Evolutionary conservation across 2,329 filamentous ascomycete species (phyloP).

Genomic region (Calonectria fujianensis): DNA sequence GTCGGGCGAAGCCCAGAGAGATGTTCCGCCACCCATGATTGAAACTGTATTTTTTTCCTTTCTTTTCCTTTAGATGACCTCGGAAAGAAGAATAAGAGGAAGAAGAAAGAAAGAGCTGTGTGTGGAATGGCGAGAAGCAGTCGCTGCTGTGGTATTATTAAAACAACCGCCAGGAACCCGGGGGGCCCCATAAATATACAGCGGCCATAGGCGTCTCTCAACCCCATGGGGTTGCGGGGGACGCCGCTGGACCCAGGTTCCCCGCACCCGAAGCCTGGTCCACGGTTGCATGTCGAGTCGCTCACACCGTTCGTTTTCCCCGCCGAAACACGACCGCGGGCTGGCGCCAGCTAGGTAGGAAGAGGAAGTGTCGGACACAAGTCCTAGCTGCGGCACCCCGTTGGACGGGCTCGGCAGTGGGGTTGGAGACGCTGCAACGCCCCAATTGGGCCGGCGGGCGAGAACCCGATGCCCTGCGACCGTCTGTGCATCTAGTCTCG

Average conservation of each 20-base stretch:
- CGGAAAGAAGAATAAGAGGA: neutral
- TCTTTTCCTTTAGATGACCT: neutral
- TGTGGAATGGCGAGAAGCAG: neutral
- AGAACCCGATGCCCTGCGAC: conserved; percentile 7
- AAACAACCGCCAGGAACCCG: neutral
- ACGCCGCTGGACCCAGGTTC: conserved; percentile 19
- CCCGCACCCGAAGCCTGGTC: conserved; percentile 21
- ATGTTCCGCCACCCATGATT: conserved; percentile 38
- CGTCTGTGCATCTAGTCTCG: conserved; percentile 2
- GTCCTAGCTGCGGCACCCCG: conserved; percentile 28
- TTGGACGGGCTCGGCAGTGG: conserved; percentile 2
- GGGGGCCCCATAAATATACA: conserved; percentile 22
- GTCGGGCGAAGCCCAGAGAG: conserved; percentile 38
- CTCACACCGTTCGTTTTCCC: conserved; percentile 18
- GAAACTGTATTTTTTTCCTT: neutral
- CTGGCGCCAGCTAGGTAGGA: conserved; percentile 20
- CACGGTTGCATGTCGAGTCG: neutral
- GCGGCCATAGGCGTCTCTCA: neutral
- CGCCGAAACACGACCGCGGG: neutral
- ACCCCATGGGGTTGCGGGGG: conserved; percentile 26
- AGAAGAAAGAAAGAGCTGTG: too few species aligned
- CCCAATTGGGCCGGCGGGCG: conserved; percentile 9
- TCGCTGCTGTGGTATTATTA: conserved; percentile 11
- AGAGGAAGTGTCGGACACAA: conserved; percentile 35
- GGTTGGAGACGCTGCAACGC: neutral